These are phyloP conservation scores for Heteromeles arbutifolia DNA, from an alignment of 306 rosid species.

Conservation along the genomic window DNA sequence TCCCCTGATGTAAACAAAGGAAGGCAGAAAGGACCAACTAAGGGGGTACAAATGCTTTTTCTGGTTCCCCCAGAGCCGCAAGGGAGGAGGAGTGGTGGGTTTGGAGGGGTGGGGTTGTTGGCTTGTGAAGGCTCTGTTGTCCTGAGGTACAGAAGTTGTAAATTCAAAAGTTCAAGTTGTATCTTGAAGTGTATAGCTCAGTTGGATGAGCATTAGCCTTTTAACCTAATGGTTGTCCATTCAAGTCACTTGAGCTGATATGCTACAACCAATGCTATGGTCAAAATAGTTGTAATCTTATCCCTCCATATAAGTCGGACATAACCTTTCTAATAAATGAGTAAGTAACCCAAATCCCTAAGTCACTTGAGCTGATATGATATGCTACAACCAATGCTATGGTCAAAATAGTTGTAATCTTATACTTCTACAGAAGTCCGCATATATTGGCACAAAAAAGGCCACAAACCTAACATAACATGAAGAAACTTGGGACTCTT, in stretches of 20 bases:
- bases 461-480: background rate
- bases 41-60: background rate
- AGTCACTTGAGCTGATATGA: background rate
- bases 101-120: background rate
- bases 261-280: too few species aligned
- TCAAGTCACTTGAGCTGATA: background rate
- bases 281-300: too few species aligned
- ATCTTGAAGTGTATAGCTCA: background rate
- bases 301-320: too few species aligned
- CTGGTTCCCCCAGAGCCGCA: background rate
- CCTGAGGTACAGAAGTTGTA: background rate
- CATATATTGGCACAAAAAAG: background rate
- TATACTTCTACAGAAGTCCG: background rate
- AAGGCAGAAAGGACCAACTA: background rate
- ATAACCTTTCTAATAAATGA: background rate
- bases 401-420: background rate
- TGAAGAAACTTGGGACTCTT: background rate
- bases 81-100: background rate
- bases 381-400: background rate
- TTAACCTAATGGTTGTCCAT: background rate
- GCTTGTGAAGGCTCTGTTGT: background rate
- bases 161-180: background rate
- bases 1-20: background rate
- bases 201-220: background rate
- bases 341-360: background rate